These are phyloP conservation scores for Peziza echinospora DNA, from an alignment of 495 filamentous ascomycete species.

Conservation along the genomic window DNA sequence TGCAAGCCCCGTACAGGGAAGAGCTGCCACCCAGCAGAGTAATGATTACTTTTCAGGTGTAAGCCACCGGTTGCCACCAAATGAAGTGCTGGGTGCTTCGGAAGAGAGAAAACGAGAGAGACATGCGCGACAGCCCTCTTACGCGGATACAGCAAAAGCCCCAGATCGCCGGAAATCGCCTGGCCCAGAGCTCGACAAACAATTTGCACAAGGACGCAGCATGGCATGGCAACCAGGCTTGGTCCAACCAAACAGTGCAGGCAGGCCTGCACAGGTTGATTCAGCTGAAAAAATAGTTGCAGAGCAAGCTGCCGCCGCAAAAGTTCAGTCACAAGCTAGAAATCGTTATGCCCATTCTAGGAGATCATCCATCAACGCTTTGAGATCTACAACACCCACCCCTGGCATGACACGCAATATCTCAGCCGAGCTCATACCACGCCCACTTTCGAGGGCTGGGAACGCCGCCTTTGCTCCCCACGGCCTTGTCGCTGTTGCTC, in stretches of 20 bases:
- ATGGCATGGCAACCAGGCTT: conserved; percentile 65
- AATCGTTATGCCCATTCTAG: conserved; percentile 35
- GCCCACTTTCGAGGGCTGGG: conserved; percentile 30
- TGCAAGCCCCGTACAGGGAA: conserved; percentile 8
- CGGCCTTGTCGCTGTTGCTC: conserved; percentile 16
- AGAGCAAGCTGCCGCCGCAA: conserved; percentile 42
- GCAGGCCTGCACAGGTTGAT: conserved; percentile 20
- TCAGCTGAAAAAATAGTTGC: conserved; percentile 71
- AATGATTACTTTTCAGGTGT: background rate
- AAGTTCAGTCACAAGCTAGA: conserved; percentile 24
- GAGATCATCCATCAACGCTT: conserved; percentile 32
- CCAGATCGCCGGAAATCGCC: too few species aligned
- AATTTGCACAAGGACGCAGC: conserved; percentile 25
- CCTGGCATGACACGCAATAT: conserved; percentile 10
- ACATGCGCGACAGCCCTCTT: conserved; percentile 9
- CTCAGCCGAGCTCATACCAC: conserved; percentile 21
- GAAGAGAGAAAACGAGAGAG: conserved; percentile 5
- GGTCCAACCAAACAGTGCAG: conserved; percentile 25
- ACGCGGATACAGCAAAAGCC: too few species aligned
- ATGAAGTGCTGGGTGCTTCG: conserved; percentile 12
- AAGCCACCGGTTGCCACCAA: background rate
- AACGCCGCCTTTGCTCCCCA: conserved; percentile 13
- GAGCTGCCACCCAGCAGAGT: background rate
- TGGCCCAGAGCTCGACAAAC: conserved; percentile 19
- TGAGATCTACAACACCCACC: conserved; percentile 25